phyloP scores from a whole-genome alignment of 208 protist species.

The Trypanosoma cruzi region DNA sequence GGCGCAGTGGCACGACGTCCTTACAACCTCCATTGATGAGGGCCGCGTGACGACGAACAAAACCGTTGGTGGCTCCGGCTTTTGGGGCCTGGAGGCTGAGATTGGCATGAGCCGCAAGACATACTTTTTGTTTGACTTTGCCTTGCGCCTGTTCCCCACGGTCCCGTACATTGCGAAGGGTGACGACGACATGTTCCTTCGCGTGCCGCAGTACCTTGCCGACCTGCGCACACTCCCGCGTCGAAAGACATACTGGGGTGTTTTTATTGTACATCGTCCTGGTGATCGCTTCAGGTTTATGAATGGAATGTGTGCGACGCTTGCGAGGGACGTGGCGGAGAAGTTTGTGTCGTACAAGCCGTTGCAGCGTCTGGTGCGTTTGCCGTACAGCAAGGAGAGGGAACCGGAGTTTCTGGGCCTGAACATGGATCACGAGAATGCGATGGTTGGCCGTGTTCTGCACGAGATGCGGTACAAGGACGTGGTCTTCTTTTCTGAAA shows the following conservation, averaged over 20 bases:
- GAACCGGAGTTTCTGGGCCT: neutral
- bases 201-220: slow-evolving; percentile 54
- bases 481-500: slow-evolving; percentile 4
- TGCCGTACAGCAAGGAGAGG: slow-evolving; percentile 9
- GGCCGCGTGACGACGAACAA: too few relatives aligned
- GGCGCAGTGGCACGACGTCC: slow-evolving; percentile 34
- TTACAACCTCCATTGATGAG: too few relatives aligned
- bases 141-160: too few relatives aligned
- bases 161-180: slow-evolving; percentile 47
- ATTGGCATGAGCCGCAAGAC: too few relatives aligned
- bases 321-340: slow-evolving; percentile 4
- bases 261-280: neutral
- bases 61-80: too few relatives aligned
- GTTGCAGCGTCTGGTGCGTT: neutral
- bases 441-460: slow-evolving; percentile 14
- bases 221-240: slow-evolving; percentile 33
- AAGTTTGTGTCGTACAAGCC: neutral
- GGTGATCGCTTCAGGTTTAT: neutral
- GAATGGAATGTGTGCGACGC: slow-evolving; percentile 3
- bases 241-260: slow-evolving; percentile 12
- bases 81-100: too few relatives aligned
- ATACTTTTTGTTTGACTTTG: too few relatives aligned
- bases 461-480: neutral
- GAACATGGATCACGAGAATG: slow-evolving; percentile 24
- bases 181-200: slow-evolving; percentile 60